Conservation (phyloP, 305 asterid genomes). For the Fraxinus xanthoxyloides region DNA sequence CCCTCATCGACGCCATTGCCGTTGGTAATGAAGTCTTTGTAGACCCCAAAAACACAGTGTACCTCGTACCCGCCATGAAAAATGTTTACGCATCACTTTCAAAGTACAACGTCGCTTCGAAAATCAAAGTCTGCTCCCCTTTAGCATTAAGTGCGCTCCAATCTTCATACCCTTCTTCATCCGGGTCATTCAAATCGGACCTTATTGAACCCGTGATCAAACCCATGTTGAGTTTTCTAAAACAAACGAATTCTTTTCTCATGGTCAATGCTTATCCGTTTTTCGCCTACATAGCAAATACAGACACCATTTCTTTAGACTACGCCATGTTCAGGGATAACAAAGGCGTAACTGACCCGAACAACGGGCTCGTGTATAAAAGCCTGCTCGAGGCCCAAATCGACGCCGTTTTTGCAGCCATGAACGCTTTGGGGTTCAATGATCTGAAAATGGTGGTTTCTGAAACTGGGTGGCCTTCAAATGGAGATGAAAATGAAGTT, state of each 20-base stretch:
- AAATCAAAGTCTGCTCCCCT: slow-evolving; percentile 53
- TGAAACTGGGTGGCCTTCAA: slow-evolving; percentile 80
- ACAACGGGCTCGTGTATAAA: slow-evolving; percentile 57
- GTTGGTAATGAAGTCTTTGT: slow-evolving; percentile 76
- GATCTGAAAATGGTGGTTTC: slow-evolving; percentile 44
- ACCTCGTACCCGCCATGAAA: slow-evolving; percentile 64
- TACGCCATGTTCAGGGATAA: slow-evolving; percentile 50
- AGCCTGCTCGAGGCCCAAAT: slow-evolving; percentile 62
- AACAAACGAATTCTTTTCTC: slow-evolving; percentile 48
- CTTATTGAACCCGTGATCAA: slow-evolving; percentile 55
- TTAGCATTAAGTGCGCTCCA: slow-evolving; percentile 61
- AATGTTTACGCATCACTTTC: slow-evolving; percentile 47
- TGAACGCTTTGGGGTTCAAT: slow-evolving; percentile 32
- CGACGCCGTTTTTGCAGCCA: slow-evolving; percentile 67
- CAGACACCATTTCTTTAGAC: slow-evolving; percentile 54
- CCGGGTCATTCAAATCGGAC: slow-evolving; percentile 53
- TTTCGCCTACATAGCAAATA: slow-evolving; percentile 51
- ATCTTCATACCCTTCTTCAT: slow-evolving; percentile 57
- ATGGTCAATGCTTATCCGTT: slow-evolving; percentile 70
- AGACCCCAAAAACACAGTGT: slow-evolving; percentile 43
- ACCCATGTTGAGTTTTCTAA: slow-evolving; percentile 54
- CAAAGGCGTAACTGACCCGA: slow-evolving; percentile 43
- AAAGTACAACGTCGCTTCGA: slow-evolving; percentile 32
- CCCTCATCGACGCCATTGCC: slow-evolving; percentile 52
- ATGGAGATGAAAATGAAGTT: slow-evolving; percentile 53